phyloP scores from a whole-genome alignment of 768 basidiomycete genomes.

The Suillus placidus region DNA sequence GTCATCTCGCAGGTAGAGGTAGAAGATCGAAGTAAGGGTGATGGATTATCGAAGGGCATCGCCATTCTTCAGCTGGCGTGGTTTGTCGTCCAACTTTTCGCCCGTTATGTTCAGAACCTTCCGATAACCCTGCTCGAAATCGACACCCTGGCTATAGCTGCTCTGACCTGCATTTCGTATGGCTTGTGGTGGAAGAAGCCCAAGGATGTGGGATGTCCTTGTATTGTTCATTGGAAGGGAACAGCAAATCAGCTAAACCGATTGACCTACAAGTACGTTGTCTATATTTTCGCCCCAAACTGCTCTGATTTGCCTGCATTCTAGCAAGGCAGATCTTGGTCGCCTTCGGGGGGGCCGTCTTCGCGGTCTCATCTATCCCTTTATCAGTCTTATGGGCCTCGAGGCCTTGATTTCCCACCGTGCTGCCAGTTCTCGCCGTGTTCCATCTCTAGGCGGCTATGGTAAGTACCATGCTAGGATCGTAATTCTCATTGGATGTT shows the following conservation, averaged over 20 bases:
- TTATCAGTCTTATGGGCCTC: neutral
- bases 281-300: neutral
- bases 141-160: constrained; percentile 38
- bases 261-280: neutral
- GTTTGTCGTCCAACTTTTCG: constrained; percentile 37
- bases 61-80: constrained; percentile 38
- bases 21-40: constrained; percentile 36
- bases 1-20: constrained; percentile 20
- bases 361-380: neutral
- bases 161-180: constrained; percentile 36
- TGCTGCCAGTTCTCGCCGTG: neutral
- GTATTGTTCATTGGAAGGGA: neutral
- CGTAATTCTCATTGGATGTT: neutral
- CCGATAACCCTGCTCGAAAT: constrained; percentile 40
- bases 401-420: neutral
- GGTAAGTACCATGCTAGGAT: neutral
- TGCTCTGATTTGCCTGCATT: neutral
- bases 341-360: too few species aligned
- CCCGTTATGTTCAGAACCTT: constrained; percentile 26
- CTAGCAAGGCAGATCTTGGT: neutral
- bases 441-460: constrained; percentile 4
- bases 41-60: constrained; percentile 38
- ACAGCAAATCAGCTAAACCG: neutral
- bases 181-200: constrained; percentile 45
- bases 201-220: constrained; percentile 31